These are phyloP conservation scores for Pseudogymnoascus sp. DNA, from an alignment of 2,329 filamentous ascomycete species.

Conservation along the genomic window DNA sequence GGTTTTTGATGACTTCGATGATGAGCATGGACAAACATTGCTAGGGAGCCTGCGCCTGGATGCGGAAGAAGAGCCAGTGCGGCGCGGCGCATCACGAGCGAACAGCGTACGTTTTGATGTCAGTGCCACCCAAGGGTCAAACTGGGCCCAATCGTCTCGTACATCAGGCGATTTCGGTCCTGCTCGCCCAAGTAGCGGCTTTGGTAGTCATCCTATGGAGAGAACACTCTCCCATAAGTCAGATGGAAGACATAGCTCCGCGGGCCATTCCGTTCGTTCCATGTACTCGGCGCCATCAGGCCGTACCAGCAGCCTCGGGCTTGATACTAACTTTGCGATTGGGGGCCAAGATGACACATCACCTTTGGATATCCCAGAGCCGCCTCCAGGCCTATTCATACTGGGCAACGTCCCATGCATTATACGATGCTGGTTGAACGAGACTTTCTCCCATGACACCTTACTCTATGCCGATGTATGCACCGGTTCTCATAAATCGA, in stretches of 20 bases:
- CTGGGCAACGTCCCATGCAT: constrained; percentile 87
- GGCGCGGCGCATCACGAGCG: constrained; percentile 80
- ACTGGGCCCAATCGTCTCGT: constrained; percentile 75
- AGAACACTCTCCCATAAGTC: constrained; percentile 90
- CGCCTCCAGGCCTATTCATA: constrained; percentile 76
- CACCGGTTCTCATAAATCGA: constrained; percentile 81
- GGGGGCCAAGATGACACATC: constrained; percentile 57
- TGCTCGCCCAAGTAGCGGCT: constrained; percentile 66
- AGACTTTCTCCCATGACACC: constrained; percentile 80
- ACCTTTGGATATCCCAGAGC: constrained; percentile 61
- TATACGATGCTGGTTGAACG: constrained; percentile 89
- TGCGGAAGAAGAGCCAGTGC: constrained; percentile 74
- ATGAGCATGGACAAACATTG: constrained; percentile 70
- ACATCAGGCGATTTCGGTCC: constrained; percentile 77
- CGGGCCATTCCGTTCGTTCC: constrained; percentile 68
- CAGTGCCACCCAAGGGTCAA: constrained; percentile 78
- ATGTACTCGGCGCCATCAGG: constrained; percentile 66
- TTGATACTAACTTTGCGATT: constrained; percentile 63
- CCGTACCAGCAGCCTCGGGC: constrained; percentile 77
- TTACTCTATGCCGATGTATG: constrained; percentile 88
- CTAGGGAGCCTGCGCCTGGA: constrained; percentile 78
- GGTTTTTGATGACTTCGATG: constrained; percentile 81
- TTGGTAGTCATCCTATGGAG: constrained; percentile 75
- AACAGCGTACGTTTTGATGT: constrained; percentile 98
- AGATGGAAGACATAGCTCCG: constrained; percentile 86